phyloP scores from a whole-genome alignment of 2,329 filamentous ascomycete species.

The Remersonia thermophila region DNA sequence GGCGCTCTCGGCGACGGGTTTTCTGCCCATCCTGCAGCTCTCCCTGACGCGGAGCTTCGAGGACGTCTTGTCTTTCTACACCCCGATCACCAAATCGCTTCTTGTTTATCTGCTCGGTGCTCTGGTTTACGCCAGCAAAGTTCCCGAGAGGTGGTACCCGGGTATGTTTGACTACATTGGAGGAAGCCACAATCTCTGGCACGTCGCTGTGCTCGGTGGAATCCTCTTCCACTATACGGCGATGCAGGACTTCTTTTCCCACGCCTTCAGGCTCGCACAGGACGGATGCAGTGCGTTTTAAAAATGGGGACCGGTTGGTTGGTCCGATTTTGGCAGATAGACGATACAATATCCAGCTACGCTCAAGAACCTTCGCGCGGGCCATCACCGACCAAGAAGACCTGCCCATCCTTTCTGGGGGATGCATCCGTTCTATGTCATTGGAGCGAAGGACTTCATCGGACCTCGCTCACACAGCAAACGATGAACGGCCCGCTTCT shows the following conservation, averaged over 20 bases:
- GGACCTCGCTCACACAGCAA: too few relatives aligned
- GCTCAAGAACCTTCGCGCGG: background rate
- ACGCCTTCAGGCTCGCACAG: conserved; percentile 57
- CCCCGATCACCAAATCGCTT: conserved; percentile 72
- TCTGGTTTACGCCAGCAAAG: conserved; percentile 76
- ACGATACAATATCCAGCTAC: background rate
- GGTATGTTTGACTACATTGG: conserved; percentile 93
- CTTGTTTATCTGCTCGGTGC: conserved; percentile 78
- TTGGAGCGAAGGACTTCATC: too few relatives aligned
- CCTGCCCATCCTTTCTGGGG: too few relatives aligned
- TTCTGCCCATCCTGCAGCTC: conserved; percentile 78
- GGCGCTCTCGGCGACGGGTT: conserved; percentile 74
- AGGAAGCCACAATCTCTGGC: conserved; percentile 95
- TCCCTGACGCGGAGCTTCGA: conserved; percentile 61
- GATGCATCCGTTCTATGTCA: too few relatives aligned
- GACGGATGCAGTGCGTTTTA: conserved; percentile 44
- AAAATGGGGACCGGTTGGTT: background rate
- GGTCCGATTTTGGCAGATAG: background rate
- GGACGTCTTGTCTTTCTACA: conserved; percentile 84
- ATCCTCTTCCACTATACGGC: conserved; percentile 96
- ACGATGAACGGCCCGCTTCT: too few relatives aligned
- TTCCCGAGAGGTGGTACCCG: conserved; percentile 86
- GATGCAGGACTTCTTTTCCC: conserved; percentile 88
- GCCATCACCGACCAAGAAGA: background rate
- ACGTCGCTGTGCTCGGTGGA: conserved; percentile 82